Evolutionary conservation across 2,329 filamentous ascomycete genomes (phyloP).

Genomic region (Truncatella angustata): DNA sequence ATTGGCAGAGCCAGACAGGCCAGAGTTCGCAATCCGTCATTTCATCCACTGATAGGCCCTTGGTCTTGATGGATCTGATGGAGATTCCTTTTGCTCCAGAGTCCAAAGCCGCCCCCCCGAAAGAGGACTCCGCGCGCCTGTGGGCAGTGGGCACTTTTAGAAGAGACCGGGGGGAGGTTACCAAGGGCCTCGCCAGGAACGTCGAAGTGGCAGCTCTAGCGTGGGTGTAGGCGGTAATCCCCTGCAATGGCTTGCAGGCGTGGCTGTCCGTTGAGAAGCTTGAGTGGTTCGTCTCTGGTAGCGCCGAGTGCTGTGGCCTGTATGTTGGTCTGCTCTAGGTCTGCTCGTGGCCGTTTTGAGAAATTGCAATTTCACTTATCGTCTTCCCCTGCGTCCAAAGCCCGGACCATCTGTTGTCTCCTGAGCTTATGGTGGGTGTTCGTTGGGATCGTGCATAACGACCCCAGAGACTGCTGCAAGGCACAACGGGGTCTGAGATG

Average conservation of each 20-base stretch:
- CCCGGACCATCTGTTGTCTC: background rate
- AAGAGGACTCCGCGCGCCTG: too few relatives aligned
- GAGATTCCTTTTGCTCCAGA: too few relatives aligned
- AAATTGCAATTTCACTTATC: slow-evolving; percentile 26
- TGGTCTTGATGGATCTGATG: background rate
- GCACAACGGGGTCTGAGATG: background rate
- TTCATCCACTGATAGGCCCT: slow-evolving; percentile 6
- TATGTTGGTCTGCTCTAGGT: too few relatives aligned
- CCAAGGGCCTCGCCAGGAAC: too few relatives aligned
- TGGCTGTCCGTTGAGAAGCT: background rate
- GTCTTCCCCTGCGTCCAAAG: slow-evolving; percentile 7
- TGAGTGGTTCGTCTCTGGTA: slow-evolving; percentile 20
- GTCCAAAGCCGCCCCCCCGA: too few relatives aligned
- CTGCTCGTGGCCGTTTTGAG: slow-evolving; percentile 18
- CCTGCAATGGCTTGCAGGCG: background rate
- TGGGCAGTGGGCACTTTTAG: background rate
- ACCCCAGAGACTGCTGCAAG: slow-evolving; percentile 2
- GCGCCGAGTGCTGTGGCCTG: slow-evolving; percentile 14
- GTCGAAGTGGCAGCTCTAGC: background rate
- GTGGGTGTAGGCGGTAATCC: background rate
- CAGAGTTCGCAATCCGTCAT: slow-evolving; percentile 8
- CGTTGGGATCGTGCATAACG: background rate
- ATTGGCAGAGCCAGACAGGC: background rate
- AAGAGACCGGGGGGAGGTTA: too few relatives aligned
- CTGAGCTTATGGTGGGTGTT: background rate